These are phyloP conservation scores for Pseudonectria foliicola DNA, from an alignment of 2,329 filamentous ascomycete genomes.

Conservation along the genomic window DNA sequence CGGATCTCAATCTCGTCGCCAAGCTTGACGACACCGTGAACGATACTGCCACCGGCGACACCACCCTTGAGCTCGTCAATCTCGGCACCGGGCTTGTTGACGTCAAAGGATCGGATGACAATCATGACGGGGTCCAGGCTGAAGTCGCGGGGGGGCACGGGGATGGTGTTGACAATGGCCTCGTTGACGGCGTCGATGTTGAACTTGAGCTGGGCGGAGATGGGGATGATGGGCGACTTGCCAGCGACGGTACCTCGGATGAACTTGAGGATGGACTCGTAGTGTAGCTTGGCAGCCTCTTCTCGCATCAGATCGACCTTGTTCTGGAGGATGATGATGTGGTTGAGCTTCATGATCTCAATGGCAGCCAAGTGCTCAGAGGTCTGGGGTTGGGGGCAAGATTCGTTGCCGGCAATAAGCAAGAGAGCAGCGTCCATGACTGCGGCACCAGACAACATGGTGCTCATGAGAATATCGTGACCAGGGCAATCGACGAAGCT, in stretches of 20 bases:
- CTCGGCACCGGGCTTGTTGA: conserved; percentile 98
- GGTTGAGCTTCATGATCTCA: conserved; percentile 99
- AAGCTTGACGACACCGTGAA: conserved; percentile 94
- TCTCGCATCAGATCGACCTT: conserved; percentile 98
- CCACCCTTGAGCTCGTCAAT: conserved; percentile 98
- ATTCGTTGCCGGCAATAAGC: conserved; percentile 96
- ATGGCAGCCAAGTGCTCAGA: conserved; percentile 98
- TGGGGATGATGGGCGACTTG: conserved; percentile 91
- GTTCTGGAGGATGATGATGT: conserved; percentile 99
- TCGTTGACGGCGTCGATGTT: conserved; percentile 99
- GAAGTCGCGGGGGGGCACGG: conserved; percentile 87
- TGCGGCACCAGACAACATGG: conserved; percentile 97
- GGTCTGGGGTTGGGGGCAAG: conserved; percentile 95
- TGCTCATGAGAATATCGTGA: conserved; percentile 99
- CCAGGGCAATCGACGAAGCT: conserved; percentile 98
- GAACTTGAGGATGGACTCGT: conserved; percentile 97
- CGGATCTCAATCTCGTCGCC: conserved; percentile 98
- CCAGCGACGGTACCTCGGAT: conserved; percentile 96
- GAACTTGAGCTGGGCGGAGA: conserved; percentile 96
- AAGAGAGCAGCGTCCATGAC: conserved; percentile 99
- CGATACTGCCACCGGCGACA: conserved; percentile 93
- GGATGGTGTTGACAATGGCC: conserved; percentile 90
- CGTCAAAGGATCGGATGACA: conserved; percentile 97
- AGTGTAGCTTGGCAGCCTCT: conserved; percentile 87
- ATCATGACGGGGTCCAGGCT: conserved; percentile 94